These are phyloP conservation scores for Bipolaris gigantea DNA, from an alignment of 2,329 filamentous ascomycete genomes.

Conservation along the genomic window DNA sequence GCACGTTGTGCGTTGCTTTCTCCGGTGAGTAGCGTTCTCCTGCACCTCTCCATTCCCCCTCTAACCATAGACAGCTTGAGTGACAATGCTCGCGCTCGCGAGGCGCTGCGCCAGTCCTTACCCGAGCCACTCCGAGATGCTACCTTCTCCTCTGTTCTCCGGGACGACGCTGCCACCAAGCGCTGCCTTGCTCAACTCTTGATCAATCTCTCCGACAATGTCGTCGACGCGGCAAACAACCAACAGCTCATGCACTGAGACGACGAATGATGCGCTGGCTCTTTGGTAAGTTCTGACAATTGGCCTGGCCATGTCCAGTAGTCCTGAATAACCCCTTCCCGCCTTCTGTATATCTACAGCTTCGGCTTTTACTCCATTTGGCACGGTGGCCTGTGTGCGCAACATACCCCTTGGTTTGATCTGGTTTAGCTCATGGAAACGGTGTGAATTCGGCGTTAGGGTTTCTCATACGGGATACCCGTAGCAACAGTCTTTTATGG, in stretches of 20 bases:
- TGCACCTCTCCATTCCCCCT: not conserved
- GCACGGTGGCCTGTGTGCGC: conserved; percentile 21
- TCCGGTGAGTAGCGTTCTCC: conserved; percentile 65
- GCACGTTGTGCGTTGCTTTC: conserved; percentile 95
- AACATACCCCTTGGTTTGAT: conserved; percentile 25
- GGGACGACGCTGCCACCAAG: conserved; percentile 96
- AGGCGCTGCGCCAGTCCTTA: conserved; percentile 92
- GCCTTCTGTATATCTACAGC: conserved; percentile 28
- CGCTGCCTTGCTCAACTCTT: conserved; percentile 94
- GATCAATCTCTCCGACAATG: conserved; percentile 92
- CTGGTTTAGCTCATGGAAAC: conserved; percentile 21
- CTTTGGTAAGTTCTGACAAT: conserved; percentile 2
- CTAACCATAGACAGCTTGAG: conserved; percentile 66
- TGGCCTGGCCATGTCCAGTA: conserved; percentile 7
- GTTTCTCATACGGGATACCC: conserved; percentile 35
- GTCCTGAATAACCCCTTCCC: conserved; percentile 8
- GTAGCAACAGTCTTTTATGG: conserved; percentile 24
- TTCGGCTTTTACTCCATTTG: conserved; percentile 30
- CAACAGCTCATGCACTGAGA: conserved; percentile 43
- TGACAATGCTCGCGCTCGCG: conserved; percentile 92
- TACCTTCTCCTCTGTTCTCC: conserved; percentile 93
- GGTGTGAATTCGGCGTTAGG: conserved; percentile 31
- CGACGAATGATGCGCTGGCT: not conserved
- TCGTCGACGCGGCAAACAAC: conserved; percentile 57
- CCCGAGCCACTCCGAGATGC: conserved; percentile 98